A percentile compares a stretch with the other conserved stretches of the same genome.
Conservation (phyloP, 2,329 filamentous ascomycete genomes). For the Chaetomium strumarium region DNA sequence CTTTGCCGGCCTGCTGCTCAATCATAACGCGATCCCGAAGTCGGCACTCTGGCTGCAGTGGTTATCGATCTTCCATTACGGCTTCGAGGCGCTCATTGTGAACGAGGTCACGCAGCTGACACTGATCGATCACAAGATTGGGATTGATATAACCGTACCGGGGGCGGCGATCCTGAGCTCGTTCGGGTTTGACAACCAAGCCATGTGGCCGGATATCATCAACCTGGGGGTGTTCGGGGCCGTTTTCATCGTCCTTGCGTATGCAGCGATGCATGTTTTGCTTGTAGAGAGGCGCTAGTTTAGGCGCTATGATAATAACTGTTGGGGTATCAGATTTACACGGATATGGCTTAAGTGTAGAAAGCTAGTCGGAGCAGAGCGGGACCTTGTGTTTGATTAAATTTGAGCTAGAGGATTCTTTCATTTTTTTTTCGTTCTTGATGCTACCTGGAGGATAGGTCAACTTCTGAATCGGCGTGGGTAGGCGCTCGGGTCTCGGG, state of each 20-base stretch:
- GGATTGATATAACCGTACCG: slow-evolving; percentile 91
- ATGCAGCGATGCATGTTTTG: slow-evolving; percentile 86
- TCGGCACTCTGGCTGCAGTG: slow-evolving; percentile 85
- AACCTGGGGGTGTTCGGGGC: slow-evolving; percentile 78
- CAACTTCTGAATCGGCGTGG: neutral
- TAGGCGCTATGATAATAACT: neutral
- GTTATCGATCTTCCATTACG: slow-evolving; percentile 97
- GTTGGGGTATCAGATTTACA: neutral
- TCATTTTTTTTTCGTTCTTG: neutral
- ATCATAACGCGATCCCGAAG: slow-evolving; percentile 85
- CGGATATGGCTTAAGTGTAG: neutral
- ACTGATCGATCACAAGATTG: slow-evolving; percentile 89
- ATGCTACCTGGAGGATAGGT: neutral
- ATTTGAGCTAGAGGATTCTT: neutral
- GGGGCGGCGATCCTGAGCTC: slow-evolving; percentile 89
- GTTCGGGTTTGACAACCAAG: slow-evolving; percentile 87
- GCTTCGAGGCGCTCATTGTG: slow-evolving; percentile 91
- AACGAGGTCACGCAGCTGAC: slow-evolving; percentile 92
- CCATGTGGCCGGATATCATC: slow-evolving; percentile 77
- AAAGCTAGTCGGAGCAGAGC: too few relatives aligned
- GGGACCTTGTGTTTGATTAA: neutral
- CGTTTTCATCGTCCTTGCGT: slow-evolving; percentile 81
- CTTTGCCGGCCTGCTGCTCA: slow-evolving; percentile 89
- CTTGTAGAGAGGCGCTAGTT: slow-evolving; percentile 77
- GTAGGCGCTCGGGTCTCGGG: neutral